These are phyloP conservation scores for Boletus reticulatus DNA, from an alignment of 768 basidiomycete genomes.

Conservation along the genomic window DNA sequence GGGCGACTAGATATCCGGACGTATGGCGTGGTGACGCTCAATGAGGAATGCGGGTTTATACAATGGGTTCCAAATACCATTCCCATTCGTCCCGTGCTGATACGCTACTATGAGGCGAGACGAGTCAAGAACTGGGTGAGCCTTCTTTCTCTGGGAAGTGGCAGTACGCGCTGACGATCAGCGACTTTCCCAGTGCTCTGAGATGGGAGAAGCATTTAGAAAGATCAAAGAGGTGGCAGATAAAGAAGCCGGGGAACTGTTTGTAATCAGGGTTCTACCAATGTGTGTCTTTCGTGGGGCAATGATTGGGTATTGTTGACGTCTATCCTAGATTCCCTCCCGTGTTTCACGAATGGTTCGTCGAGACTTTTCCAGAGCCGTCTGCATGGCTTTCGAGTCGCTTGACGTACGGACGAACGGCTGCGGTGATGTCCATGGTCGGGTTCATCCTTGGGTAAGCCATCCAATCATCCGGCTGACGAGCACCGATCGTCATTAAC, in stretches of 20 bases:
- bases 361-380: constrained; percentile 96
- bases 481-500: neutral
- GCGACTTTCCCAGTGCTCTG: constrained; percentile 34
- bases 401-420: constrained; percentile 81
- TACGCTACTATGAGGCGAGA: constrained; percentile 60
- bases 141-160: neutral
- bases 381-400: constrained; percentile 91
- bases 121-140: constrained; percentile 50
- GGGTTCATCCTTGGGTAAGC: constrained; percentile 90
- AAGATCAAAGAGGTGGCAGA: constrained; percentile 51
- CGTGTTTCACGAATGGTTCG: constrained; percentile 96
- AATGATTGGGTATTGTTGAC: neutral
- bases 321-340: constrained; percentile 58
- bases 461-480: neutral
- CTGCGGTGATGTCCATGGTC: constrained; percentile 98
- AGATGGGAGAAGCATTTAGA: constrained; percentile 46
- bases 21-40: constrained; percentile 97
- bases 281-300: constrained; percentile 38
- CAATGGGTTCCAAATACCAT: constrained; percentile 98
- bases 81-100: constrained; percentile 73
- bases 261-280: constrained; percentile 52
- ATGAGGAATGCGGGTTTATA: constrained; percentile 96
- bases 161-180: neutral
- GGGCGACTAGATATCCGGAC: constrained; percentile 74
- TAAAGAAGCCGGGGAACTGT: constrained; percentile 51